Conservation (phyloP, 2,329 filamentous ascomycete species). For the Cadophora malorum region DNA sequence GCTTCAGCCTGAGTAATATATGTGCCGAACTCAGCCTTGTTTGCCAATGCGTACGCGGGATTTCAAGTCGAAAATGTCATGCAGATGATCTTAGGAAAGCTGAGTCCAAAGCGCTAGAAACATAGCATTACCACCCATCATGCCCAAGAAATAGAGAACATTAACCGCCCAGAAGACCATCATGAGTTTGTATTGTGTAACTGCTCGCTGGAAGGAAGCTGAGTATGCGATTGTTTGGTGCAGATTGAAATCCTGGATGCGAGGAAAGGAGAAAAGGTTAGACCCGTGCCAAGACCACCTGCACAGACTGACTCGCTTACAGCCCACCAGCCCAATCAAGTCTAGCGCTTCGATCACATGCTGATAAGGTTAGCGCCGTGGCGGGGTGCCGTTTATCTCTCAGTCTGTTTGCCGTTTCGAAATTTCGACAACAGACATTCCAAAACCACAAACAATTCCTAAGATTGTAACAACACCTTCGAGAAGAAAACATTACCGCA, state of each 20-base stretch:
- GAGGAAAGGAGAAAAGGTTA: not conserved
- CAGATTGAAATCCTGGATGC: not conserved
- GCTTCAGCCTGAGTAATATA: no score
- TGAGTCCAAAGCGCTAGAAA: no score
- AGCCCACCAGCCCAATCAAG: slow-evolving; percentile 2
- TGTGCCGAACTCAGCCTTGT: no score
- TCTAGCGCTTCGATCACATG: not conserved
- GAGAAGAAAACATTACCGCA: not conserved
- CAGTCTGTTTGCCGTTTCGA: slow-evolving; percentile 23
- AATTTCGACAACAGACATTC: slow-evolving; percentile 20
- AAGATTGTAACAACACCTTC: slow-evolving; percentile 22
- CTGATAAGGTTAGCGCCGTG: slow-evolving; percentile 14
- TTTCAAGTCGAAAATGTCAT: no score
- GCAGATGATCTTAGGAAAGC: no score
- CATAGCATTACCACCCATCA: no score
- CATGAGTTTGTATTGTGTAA: no score
- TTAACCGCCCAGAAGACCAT: no score
- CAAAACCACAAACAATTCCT: slow-evolving; percentile 32
- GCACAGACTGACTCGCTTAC: not conserved
- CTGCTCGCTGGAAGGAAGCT: no score
- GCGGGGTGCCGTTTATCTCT: not conserved
- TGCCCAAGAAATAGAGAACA: no score
- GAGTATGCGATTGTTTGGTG: no score
- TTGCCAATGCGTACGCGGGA: no score
- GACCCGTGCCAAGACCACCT: not conserved